Base-by-base conservation (phyloP, 2,329 filamentous ascomycete genomes). In the Epichloe uncinata region DNA sequence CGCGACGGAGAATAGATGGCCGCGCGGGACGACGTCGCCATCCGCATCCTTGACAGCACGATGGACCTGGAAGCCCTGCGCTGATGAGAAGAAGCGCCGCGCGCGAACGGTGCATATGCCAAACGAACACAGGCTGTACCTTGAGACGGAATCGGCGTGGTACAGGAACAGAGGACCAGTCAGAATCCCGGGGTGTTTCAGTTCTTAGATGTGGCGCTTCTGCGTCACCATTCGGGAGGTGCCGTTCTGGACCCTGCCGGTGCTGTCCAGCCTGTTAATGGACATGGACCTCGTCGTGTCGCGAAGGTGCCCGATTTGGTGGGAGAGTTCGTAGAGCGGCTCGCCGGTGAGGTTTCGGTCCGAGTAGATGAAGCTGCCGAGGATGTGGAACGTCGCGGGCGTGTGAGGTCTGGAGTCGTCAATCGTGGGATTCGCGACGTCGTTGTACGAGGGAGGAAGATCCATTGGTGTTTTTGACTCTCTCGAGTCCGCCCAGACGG, bases 271-370 rank as follows among this genome's bases (percentile, higher is more conserved):
- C 7, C 63, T 60, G 45, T 62, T 56, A 34, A 68, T 50, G 42
- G 55, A 55, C 5, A 68, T 60, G 40, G 48, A 60, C 15, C 59
- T 59, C 47, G 66, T 60, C 13, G 58, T 56, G 37, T 67, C 62
- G 34, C 57, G 57, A 9, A 68, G 56, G 41, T 61, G 64, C 30
- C 55, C 60, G 12, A 66, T 56, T 5, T 59, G 59, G 49, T 66
- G 63, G 1, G 66, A 67, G 50, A 67, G 60, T 40, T 68, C 65
- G 53, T 67, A 68, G 12, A 66, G 55, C 1, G 65, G 61, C 34
- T 60, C 58, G 16, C 9, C 2, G 15, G 59, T 56, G 18, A 57
- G 49, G 3, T 58, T 52, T 16, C 63, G 57, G 41, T 55, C 54
- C 1, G 62, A 60, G 58, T 64, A 60, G 52, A 68, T 57, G 57